Base-by-base conservation (phyloP, 2,329 filamentous ascomycete genomes). In the Fusarium keratoplasticum region DNA sequence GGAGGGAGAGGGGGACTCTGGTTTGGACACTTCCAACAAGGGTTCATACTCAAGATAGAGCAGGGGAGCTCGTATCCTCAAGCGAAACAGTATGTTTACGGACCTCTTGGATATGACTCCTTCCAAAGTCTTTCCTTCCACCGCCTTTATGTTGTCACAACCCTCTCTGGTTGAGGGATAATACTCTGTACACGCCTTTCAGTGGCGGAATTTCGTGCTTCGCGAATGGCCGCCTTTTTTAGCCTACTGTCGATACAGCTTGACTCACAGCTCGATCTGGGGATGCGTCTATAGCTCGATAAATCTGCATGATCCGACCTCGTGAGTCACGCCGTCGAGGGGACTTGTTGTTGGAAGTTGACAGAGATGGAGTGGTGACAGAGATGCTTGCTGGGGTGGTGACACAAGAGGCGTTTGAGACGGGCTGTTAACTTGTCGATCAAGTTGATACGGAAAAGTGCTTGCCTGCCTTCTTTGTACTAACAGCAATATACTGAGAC, bases 121-220 rank as follows among this genome's bases (percentile, higher is more conserved):
- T 11, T 57, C 29, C 20, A 11, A 20, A 31, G 18, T n/a, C 27
- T 20, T 52, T 31, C 18, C 47, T 31, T 52, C 47, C 47, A 52
- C 47, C 47, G 47, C 47, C 27, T 52, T 52, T 52, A 52, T 52
- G 47, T 52, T 52, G 47, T 31, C 52, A 57, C 31, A 42, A 40
- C 25, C 33, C 9, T 7, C n/a, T 44, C 20, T 10, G 20, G 31
- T 61, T 61, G 22, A 33, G 27, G 58, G 38, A 61, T 40, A 33
- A 44, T 31, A 47, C 31, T 35, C 31, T 36, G n/a, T 33, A 13
- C 31, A 61, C 59, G 59, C n/a, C 40, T 61, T 61, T 14, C 29
- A 16, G 59, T 61, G 59, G 59, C 59, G 47, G 40, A 27, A 61
- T 61, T 50, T 50, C 59, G 59, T 61, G 59, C 59, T 47, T 47